A percentile compares a stretch with the other conserved stretches of the same genome.
Evolutionary conservation across 1,139 yeast genomes (phyloP).

Genomic region (Pichia sp.): DNA sequence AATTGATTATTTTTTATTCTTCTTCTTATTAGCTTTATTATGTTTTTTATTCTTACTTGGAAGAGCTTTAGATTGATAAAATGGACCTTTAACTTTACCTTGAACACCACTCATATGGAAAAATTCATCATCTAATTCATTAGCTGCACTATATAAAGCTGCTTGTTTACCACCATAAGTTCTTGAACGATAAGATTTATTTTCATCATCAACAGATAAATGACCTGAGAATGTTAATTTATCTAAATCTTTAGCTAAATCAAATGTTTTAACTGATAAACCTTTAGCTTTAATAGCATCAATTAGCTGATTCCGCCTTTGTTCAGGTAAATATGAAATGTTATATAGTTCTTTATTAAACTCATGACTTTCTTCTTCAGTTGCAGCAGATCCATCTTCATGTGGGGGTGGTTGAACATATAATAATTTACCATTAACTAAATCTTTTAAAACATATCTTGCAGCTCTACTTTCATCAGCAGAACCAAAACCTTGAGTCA

Average conservation of each 20-base stretch:
- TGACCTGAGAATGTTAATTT: constrained; percentile 77
- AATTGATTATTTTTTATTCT: constrained; percentile 15
- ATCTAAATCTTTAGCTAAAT: constrained; percentile 63
- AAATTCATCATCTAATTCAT: constrained; percentile 78
- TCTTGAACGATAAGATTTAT: constrained; percentile 39
- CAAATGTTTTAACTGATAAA: constrained; percentile 46
- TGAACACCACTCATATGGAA: constrained; percentile 60
- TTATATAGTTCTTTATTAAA: constrained; percentile 74
- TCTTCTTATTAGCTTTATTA: constrained; percentile 68
- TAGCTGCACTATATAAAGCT: constrained; percentile 68
- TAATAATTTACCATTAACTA: constrained; percentile 83
- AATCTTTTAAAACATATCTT: constrained; percentile 86
- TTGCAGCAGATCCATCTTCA: constrained; percentile 40
- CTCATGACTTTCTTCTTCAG: constrained; percentile 47
- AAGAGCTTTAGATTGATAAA: constrained; percentile 47
- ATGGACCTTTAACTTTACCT: constrained; percentile 65
- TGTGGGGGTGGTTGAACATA: constrained; percentile 87
- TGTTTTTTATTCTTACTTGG: constrained; percentile 54
- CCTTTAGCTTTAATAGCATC: constrained; percentile 55
- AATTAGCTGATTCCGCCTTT: constrained; percentile 70
- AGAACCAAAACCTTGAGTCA: constrained; percentile 95
- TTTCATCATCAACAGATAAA: constrained; percentile 43
- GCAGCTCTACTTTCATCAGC: constrained; percentile 97
- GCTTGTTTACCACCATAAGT: constrained; percentile 75
- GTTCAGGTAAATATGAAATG: constrained; percentile 58